Conservation (phyloP, 768 basidiomycete genomes). For the Naganishia onofrii region DNA sequence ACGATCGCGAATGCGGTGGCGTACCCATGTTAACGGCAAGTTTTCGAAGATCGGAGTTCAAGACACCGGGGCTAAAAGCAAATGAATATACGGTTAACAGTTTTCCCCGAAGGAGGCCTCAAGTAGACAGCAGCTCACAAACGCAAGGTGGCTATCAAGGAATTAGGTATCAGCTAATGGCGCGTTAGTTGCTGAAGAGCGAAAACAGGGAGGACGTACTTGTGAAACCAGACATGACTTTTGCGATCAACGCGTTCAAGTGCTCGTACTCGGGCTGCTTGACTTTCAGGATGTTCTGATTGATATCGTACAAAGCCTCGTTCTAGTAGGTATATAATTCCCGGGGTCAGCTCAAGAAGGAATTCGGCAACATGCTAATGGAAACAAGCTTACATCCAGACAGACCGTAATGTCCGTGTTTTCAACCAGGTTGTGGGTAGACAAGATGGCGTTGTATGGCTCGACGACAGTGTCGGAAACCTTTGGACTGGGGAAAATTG, state of each 20-base stretch:
- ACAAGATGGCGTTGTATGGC: slow-evolving; percentile 50
- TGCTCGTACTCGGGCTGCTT: slow-evolving; percentile 48
- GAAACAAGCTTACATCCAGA: slow-evolving; percentile 40
- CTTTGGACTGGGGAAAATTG: slow-evolving; percentile 50
- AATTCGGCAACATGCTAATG: neutral
- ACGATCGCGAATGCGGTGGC: neutral
- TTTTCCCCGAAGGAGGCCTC: neutral
- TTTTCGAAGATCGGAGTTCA: slow-evolving; percentile 52
- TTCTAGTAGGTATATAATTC: slow-evolving; percentile 38
- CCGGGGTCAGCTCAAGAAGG: neutral
- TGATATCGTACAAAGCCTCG: slow-evolving; percentile 54
- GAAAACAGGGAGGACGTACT: slow-evolving; percentile 49
- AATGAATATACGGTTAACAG: slow-evolving; percentile 26
- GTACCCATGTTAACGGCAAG: slow-evolving; percentile 51
- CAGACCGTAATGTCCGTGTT: slow-evolving; percentile 48
- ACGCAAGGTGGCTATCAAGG: slow-evolving; percentile 40
- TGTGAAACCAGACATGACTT: slow-evolving; percentile 91
- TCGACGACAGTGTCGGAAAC: slow-evolving; percentile 53
- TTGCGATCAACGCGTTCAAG: slow-evolving; percentile 66
- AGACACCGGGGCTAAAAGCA: slow-evolving; percentile 46
- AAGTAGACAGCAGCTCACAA: slow-evolving; percentile 21
- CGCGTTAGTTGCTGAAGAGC: neutral
- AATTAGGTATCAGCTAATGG: slow-evolving; percentile 5
- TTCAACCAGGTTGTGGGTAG: slow-evolving; percentile 50
- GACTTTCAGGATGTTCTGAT: slow-evolving; percentile 46